Evolutionary conservation across 1,284 basidiomycete species (phyloP).

Genomic region (Tausonia pullulans): DNA sequence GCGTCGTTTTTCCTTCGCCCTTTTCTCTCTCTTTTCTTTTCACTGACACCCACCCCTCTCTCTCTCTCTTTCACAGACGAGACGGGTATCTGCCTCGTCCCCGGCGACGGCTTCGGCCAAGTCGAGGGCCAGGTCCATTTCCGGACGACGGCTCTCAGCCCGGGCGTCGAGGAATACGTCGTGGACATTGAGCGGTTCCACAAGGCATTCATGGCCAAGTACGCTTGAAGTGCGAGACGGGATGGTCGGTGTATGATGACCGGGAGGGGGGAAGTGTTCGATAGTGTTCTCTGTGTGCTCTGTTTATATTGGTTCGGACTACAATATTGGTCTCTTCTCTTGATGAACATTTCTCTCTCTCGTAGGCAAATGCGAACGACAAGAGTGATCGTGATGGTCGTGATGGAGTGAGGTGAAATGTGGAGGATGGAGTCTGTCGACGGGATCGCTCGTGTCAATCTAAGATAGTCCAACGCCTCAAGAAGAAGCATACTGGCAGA

Average conservation of each 20-base stretch:
- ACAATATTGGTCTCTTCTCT: no score
- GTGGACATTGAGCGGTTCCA: constrained; percentile 77
- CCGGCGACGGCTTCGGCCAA: constrained; percentile 86
- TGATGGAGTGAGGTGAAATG: no score
- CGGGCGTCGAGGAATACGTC: constrained; percentile 81
- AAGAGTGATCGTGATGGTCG: no score
- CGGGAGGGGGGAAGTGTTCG: no score
- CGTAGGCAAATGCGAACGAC: no score
- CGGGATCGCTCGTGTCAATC: no score
- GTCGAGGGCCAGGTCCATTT: constrained; percentile 77
- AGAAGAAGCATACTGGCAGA: no score
- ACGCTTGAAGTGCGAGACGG: constrained; percentile 28
- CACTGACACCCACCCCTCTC: background rate
- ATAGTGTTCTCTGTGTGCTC: no score
- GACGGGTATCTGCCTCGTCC: constrained; percentile 87
- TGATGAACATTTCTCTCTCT: no score
- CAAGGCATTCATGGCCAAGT: constrained; percentile 59
- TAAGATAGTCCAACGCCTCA: no score
- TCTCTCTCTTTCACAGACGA: constrained; percentile 38
- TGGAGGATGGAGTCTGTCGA: no score
- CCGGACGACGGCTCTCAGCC: constrained; percentile 74
- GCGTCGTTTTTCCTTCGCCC: background rate
- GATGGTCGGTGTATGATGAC: background rate
- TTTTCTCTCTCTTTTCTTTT: background rate
- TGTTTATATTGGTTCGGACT: no score